These are phyloP conservation scores for Cupressus sempervirens DNA, from an alignment of 75 land plant species.

Conservation along the genomic window DNA sequence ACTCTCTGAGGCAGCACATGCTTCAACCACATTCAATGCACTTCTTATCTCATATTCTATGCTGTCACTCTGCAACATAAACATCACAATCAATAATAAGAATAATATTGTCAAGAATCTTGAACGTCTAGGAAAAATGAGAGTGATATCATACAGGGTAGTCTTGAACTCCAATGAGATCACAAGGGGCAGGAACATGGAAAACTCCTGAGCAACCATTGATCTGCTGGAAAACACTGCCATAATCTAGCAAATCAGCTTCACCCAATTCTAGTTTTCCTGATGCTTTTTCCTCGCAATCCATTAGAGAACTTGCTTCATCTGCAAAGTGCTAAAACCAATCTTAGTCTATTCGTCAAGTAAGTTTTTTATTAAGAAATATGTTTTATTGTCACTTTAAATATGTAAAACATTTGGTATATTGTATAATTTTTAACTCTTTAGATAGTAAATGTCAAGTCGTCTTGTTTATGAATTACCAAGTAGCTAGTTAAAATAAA, in stretches of 20 bases:
- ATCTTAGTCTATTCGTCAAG: neutral
- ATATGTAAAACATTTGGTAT: no score
- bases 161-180: conserved; percentile 18
- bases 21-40: conserved; percentile 18
- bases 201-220: conserved; percentile 17
- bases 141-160: conserved; percentile 5
- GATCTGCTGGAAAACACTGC: conserved; percentile 13
- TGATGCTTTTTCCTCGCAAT: neutral
- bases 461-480: no score
- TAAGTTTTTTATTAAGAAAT: no score
- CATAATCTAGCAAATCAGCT: conserved; percentile 14
- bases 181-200: conserved; percentile 17
- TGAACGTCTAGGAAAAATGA: neutral
- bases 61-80: conserved; percentile 13
- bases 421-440: no score
- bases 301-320: neutral
- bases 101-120: neutral
- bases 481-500: no score
- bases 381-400: no score
- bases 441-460: no score
- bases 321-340: neutral
- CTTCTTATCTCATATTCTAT: conserved; percentile 18
- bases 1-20: conserved; percentile 18
- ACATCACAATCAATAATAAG: neutral
- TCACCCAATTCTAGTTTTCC: neutral